phyloP scores from a whole-genome alignment of 139 green algal genomes.

The Volvox africanus region DNA sequence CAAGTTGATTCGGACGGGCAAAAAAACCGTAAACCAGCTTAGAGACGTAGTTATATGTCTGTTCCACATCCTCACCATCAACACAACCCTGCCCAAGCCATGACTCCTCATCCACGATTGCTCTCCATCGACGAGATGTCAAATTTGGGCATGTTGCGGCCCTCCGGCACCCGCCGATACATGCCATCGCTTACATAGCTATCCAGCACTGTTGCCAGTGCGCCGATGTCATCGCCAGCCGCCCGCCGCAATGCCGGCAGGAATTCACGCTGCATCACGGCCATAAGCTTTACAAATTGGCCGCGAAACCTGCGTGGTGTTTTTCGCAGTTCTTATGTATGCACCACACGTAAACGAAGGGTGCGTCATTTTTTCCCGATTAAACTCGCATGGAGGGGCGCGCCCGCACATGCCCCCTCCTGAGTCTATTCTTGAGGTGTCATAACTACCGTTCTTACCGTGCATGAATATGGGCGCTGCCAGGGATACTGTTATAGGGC shows the following conservation, averaged over 20 bases:
- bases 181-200: conserved; percentile 59
- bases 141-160: conserved; percentile 67
- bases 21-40: no score
- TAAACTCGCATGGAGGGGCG: no score
- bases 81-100: background rate
- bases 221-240: conserved; percentile 38
- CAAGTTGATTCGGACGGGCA: no score
- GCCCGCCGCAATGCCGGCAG: conserved; percentile 59
- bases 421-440: background rate
- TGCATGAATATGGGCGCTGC: no score
- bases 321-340: no score
- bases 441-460: no score
- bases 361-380: no score
- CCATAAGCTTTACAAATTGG: conserved; percentile 78
- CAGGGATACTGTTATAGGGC: no score
- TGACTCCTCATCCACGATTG: conserved; percentile 7
- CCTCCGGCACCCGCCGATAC: conserved; percentile 66
- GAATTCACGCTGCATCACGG: conserved; percentile 63
- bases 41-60: no score
- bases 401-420: background rate
- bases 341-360: no score
- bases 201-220: conserved; percentile 64
- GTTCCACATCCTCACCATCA: background rate
- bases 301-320: conserved; percentile 46
- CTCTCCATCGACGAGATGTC: conserved; percentile 56